Conservation (phyloP, 352 stramenopile genomes). For the Phytophthora pistaciae region DNA sequence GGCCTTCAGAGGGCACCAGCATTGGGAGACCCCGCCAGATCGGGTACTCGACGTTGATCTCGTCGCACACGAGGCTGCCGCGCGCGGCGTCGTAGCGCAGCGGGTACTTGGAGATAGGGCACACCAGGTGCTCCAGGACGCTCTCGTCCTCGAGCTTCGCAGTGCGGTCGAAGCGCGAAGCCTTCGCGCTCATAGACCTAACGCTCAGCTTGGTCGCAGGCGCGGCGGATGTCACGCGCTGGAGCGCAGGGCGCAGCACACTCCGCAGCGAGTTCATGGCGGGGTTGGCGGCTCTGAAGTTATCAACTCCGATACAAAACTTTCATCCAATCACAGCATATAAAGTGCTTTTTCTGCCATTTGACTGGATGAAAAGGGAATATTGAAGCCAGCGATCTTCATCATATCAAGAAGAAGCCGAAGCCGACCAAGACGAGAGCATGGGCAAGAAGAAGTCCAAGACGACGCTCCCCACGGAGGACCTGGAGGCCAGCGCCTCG, state of each 20-base stretch:
- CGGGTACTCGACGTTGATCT: slow-evolving; percentile 89
- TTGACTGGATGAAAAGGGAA: slow-evolving; percentile 29
- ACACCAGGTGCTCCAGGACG: slow-evolving; percentile 84
- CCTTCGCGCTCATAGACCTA: slow-evolving; percentile 9
- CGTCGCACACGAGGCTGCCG: slow-evolving; percentile 78
- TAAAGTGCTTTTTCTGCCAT: neutral
- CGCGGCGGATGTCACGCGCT: slow-evolving; percentile 7
- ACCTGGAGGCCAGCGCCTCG: slow-evolving; percentile 44
- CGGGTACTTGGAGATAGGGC: slow-evolving; percentile 87
- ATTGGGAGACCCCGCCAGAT: slow-evolving; percentile 77
- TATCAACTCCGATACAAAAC: neutral
- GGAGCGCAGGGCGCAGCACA: slow-evolving; percentile 17
- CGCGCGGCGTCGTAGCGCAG: slow-evolving; percentile 72
- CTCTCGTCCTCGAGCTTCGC: slow-evolving; percentile 63
- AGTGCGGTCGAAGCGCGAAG: slow-evolving; percentile 29
- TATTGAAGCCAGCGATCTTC: slow-evolving; percentile 54
- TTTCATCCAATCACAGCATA: slow-evolving; percentile 31
- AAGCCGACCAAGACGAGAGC: slow-evolving; percentile 7
- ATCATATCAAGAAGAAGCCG: slow-evolving; percentile 28
- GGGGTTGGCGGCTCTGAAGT: too few relatives aligned
- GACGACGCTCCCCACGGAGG: slow-evolving; percentile 52
- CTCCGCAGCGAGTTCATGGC: slow-evolving; percentile 24
- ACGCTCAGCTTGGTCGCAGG: neutral
- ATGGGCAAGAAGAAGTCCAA: slow-evolving; percentile 79
- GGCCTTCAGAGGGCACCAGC: slow-evolving; percentile 79